Percentiles rank a stretch among this genome's conserved stretches.
Evolutionary conservation across 1,139 yeast species (phyloP).

Genomic region (Debaryomyces coudertii): DNA sequence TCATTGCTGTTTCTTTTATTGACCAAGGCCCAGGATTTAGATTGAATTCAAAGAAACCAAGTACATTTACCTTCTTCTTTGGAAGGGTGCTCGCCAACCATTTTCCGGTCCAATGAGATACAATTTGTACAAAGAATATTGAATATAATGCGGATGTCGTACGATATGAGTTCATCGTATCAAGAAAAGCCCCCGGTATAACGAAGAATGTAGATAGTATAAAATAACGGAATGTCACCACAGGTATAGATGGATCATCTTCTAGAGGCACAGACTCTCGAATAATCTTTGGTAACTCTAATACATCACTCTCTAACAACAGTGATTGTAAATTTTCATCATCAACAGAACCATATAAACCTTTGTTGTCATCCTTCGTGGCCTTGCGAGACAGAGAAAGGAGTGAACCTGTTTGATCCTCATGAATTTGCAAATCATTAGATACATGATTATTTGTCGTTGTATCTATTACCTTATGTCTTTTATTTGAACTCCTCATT

Average conservation of each 20-base stretch:
- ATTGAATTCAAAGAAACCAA: conserved; percentile 24
- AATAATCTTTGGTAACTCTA: conserved; percentile 32
- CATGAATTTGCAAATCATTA: neutral
- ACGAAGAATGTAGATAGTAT: conserved; percentile 42
- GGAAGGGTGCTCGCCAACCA: conserved; percentile 42
- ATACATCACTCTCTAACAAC: conserved; percentile 16
- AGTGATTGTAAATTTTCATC: conserved; percentile 5
- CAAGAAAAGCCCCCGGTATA: conserved; percentile 51
- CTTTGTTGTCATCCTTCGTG: neutral
- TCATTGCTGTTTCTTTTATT: conserved; percentile 46
- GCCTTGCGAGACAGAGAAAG: neutral
- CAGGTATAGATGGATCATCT: conserved; percentile 40
- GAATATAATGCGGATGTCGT: conserved; percentile 52
- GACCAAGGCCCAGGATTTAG: conserved; percentile 54
- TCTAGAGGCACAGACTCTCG: conserved; percentile 37
- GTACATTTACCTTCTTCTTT: conserved; percentile 20
- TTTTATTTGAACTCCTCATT: neutral
- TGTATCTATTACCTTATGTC: neutral
- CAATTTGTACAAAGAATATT: conserved; percentile 49
- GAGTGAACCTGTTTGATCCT: conserved; percentile 1
- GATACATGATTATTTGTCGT: neutral
- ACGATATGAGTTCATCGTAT: conserved; percentile 50
- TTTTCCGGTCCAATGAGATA: conserved; percentile 46
- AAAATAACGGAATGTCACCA: conserved; percentile 46
- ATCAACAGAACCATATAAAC: conserved; percentile 2